Percentiles rank a stretch among this genome's conserved stretches.
Conservation (phyloP, 2,329 filamentous ascomycete genomes). For the Leptographium lundbergii region DNA sequence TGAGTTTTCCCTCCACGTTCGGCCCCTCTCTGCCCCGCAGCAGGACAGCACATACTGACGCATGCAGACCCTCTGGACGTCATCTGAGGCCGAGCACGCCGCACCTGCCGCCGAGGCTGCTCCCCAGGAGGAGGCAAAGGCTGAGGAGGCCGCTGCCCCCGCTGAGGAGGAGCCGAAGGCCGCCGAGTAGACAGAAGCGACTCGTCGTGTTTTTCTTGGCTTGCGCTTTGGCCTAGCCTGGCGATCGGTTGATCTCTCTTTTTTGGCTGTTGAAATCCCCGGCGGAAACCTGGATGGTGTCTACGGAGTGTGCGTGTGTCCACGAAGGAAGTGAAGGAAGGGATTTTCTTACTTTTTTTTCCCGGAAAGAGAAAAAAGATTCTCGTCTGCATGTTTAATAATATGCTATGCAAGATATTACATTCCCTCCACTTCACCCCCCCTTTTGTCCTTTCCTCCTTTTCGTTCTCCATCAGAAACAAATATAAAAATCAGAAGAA, state of each 20-base stretch:
- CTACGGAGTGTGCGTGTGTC: conserved; percentile 48
- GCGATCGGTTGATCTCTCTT: conserved; percentile 28
- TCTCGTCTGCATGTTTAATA: conserved; percentile 5
- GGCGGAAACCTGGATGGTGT: conserved; percentile 42
- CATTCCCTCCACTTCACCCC: neutral
- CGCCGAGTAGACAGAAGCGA: conserved; percentile 36
- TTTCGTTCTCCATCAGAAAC: neutral
- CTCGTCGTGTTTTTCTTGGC: conserved; percentile 12
- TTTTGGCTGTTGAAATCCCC: conserved; percentile 22
- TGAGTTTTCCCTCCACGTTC: conserved; percentile 32
- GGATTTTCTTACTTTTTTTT: conserved; percentile 8
- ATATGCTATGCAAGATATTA: conserved; percentile 7
- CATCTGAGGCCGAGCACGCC: conserved; percentile 85
- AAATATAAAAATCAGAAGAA: conserved; percentile 2
- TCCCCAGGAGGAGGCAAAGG: conserved; percentile 43
- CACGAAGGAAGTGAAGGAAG: conserved; percentile 18
- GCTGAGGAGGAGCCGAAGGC: conserved; percentile 56
- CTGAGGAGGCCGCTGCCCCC: conserved; percentile 35
- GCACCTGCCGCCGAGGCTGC: conserved; percentile 37
- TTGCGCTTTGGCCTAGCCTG: conserved; percentile 23
- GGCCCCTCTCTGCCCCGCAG: neutral
- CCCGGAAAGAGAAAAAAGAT: conserved; percentile 6
- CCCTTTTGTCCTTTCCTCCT: neutral
- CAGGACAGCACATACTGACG: neutral
- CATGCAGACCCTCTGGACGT: conserved; percentile 89